These are phyloP conservation scores for Vitis rotundifolia DNA, from an alignment of 164 flowering plant genomes.

Conservation along the genomic window DNA sequence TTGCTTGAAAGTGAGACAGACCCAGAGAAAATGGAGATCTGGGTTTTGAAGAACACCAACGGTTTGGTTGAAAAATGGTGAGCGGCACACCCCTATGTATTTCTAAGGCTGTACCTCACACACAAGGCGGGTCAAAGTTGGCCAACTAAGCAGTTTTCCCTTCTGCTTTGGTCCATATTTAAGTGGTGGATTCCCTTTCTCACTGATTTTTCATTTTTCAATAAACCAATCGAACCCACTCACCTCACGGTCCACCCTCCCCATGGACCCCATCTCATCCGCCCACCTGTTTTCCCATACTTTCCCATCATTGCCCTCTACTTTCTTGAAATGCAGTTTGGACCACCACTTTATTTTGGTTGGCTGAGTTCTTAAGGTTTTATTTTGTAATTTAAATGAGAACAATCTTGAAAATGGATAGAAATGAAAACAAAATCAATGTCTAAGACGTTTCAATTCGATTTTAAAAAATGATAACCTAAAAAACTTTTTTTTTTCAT, in stretches of 20 bases:
- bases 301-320: background rate
- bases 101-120: background rate
- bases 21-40: constrained; percentile 16
- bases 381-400: too few relatives aligned
- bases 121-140: background rate
- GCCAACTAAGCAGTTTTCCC: background rate
- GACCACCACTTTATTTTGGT: too few relatives aligned
- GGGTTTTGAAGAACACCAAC: constrained; percentile 5
- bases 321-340: background rate
- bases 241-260: background rate
- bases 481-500: too few relatives aligned
- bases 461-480: too few relatives aligned
- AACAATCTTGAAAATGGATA: too few relatives aligned
- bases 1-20: background rate
- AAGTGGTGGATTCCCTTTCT: background rate
- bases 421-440: too few relatives aligned
- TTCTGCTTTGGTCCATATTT: background rate
- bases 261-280: background rate
- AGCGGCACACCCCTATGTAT: background rate
- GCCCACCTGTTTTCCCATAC: background rate
- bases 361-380: too few relatives aligned
- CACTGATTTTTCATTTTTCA: too few relatives aligned
- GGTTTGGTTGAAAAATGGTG: background rate
- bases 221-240: background rate
- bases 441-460: too few relatives aligned